A percentile compares a stretch with the other conserved stretches of the same genome.
phyloP scores from a whole-genome alignment of 371 early-diverging fungal species.

The Capillidium rhysosporum region DNA sequence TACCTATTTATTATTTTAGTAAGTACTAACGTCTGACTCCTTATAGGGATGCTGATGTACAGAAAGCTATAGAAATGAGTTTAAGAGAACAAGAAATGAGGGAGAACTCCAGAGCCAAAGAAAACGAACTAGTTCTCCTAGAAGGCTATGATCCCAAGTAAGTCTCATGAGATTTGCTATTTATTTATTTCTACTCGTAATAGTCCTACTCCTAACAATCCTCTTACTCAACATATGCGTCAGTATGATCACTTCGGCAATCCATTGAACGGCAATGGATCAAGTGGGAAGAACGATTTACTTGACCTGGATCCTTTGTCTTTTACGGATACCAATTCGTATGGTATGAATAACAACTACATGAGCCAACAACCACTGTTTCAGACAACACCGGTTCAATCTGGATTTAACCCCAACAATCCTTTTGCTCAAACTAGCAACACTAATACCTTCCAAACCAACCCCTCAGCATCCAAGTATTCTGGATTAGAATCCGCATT shows the following conservation, averaged over 20 bases:
- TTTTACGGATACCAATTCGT: neutral
- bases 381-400: neutral
- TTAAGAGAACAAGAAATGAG: conserved; percentile 26
- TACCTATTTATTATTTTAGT: neutral
- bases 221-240: neutral
- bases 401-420: neutral
- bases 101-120: conserved; percentile 13
- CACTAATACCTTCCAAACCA: neutral
- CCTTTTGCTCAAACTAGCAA: conserved; percentile 5
- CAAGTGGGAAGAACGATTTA: neutral
- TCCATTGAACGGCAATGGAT: neutral
- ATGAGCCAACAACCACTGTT: neutral
- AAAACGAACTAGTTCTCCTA: conserved; percentile 7
- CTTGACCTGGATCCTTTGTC: conserved; percentile 2
- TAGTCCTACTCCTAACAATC: conserved; percentile 1
- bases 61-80: conserved; percentile 35
- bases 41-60: conserved; percentile 24
- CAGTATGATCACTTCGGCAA: conserved; percentile 8
- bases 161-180: neutral
- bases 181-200: neutral
- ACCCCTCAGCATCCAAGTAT: neutral
- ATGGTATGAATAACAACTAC: neutral
- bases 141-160: conserved; percentile 6
- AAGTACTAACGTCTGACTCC: too few species aligned
- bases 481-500: too few species aligned